Conservation (phyloP, 2,329 filamentous ascomycete genomes). For the Gliomastix tumulicola region DNA sequence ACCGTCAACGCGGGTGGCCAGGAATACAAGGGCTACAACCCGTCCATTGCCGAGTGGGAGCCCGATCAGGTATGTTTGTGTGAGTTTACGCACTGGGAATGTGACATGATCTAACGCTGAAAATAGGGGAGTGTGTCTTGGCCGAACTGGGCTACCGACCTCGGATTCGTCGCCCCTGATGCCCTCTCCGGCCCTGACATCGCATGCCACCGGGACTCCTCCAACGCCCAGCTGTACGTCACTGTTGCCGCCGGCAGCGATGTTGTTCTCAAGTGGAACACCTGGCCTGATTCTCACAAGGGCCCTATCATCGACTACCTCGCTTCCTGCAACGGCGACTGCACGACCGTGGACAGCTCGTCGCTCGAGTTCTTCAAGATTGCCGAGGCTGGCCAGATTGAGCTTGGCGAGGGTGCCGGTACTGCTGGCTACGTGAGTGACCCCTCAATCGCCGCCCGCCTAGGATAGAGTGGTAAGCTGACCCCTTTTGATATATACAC, state of each 20-base stretch:
- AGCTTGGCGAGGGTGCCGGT: conserved; percentile 36
- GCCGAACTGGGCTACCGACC: conserved; percentile 10
- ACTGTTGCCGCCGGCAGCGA: conserved; percentile 10
- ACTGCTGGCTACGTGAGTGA: conserved; percentile 46
- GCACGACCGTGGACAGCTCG: conserved; percentile 39
- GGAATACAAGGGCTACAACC: conserved; percentile 5
- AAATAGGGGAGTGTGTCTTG: no score
- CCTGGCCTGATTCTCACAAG: conserved; percentile 54
- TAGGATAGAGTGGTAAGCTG: no score
- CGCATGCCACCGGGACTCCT: conserved; percentile 26
- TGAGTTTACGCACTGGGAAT: no score
- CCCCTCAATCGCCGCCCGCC: no score
- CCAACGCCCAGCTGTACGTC: conserved; percentile 15
- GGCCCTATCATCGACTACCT: conserved; percentile 54
- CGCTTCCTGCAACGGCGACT: conserved; percentile 42
- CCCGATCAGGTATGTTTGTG: conserved; percentile 4
- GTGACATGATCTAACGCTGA: no score
- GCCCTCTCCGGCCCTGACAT: conserved; percentile 24
- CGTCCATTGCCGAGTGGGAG: conserved; percentile 2
- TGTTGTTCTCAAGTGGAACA: conserved; percentile 41
- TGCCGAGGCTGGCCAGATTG: conserved; percentile 38
- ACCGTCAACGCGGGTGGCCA: conserved; percentile 2
- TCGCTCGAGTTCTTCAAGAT: conserved; percentile 54
- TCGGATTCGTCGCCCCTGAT: conserved; percentile 30
- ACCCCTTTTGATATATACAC: no score